phyloP scores from a whole-genome alignment of 169 alveolate species.

The Amoebophrya sp. region DNA sequence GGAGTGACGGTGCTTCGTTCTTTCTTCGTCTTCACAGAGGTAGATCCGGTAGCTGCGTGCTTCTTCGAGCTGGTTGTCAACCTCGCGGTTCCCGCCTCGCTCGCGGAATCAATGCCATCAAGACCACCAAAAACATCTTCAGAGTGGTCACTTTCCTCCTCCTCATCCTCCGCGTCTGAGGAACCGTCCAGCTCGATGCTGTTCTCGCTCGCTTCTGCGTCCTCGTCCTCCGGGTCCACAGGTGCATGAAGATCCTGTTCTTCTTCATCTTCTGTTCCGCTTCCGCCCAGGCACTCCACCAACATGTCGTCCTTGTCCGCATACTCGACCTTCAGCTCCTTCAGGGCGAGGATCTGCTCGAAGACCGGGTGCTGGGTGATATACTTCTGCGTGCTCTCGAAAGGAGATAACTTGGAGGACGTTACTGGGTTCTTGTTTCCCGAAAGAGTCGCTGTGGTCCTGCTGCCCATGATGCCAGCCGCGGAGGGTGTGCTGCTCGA shows the following conservation, averaged over 20 bases:
- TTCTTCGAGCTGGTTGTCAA: not conserved
- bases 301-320: not conserved
- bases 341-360: not conserved
- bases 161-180: not conserved
- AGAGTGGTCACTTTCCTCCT: not conserved
- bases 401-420: no score
- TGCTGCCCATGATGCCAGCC: no score
- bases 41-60: not conserved
- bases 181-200: not conserved
- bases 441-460: no score
- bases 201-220: not conserved
- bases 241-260: not conserved
- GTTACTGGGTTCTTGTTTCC: no score
- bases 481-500: no score
- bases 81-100: not conserved
- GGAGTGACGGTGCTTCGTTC: no score
- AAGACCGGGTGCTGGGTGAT: not conserved
- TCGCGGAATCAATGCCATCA: not conserved
- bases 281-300: not conserved
- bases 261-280: not conserved
- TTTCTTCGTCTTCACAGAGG: not conserved
- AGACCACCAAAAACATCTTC: not conserved
- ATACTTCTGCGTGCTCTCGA: no score
- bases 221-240: not conserved
- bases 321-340: not conserved